phyloP scores from a whole-genome alignment of 2,329 filamentous ascomycete genomes.

The Colletotrichum graminicola region DNA sequence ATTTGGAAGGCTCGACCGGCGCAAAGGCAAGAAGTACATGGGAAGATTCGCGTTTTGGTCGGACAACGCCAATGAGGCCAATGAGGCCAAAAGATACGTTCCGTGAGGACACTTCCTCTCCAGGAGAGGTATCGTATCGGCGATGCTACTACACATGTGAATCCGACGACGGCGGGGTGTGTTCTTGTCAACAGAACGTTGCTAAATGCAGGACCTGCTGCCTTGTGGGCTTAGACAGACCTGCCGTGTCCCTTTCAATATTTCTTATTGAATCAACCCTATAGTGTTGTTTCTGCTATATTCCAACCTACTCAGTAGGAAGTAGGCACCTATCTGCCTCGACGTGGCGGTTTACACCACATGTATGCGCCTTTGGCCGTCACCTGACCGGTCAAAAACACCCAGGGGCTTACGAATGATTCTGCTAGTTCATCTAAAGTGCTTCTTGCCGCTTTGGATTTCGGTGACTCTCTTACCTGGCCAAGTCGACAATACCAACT shows the following conservation, averaged over 20 bases:
- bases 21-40: neutral
- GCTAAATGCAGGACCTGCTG: neutral
- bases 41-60: neutral
- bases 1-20: neutral
- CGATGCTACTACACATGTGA: neutral
- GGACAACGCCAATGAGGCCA: neutral
- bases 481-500: neutral
- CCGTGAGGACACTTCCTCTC: neutral
- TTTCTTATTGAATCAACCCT: neutral
- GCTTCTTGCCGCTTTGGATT: neutral
- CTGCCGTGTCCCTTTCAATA: neutral
- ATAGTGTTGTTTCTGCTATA: neutral
- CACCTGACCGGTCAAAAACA: neutral
- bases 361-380: neutral
- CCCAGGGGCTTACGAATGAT: no score
- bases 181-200: neutral
- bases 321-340: neutral
- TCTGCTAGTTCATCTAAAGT: neutral
- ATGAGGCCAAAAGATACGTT: constrained; percentile 17
- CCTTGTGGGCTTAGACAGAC: neutral
- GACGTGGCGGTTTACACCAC: neutral
- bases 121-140: neutral
- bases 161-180: constrained; percentile 18
- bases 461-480: neutral
- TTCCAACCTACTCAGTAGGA: neutral